Evolutionary conservation across 108 stramenopile genomes (phyloP).

Genomic region (Pseudonitzschia delicatissima): DNA sequence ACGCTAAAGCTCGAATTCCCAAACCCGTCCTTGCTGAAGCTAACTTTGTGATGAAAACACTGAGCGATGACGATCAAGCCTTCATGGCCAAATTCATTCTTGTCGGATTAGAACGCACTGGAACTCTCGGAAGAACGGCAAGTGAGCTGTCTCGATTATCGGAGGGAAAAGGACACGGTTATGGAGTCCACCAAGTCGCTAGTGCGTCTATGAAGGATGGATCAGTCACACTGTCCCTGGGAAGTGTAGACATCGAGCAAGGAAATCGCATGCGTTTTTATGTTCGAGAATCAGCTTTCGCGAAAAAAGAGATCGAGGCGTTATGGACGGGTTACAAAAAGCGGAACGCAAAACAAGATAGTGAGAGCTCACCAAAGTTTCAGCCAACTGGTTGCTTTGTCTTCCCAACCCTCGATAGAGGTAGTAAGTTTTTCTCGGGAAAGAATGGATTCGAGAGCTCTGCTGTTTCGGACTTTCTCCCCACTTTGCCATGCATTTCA

Average conservation of each 20-base stretch:
- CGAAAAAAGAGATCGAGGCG: constrained; percentile 84
- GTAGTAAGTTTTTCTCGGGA: constrained; percentile 75
- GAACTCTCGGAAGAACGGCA: constrained; percentile 39
- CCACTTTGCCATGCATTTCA: constrained; percentile 50
- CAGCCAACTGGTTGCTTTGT: constrained; percentile 62
- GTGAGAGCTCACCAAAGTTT: not conserved
- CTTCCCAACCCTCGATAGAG: constrained; percentile 78
- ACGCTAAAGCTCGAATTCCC: constrained; percentile 77
- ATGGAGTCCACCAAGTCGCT: constrained; percentile 74
- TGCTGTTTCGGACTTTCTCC: constrained; percentile 50
- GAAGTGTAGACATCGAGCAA: constrained; percentile 69
- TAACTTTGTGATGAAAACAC: constrained; percentile 76
- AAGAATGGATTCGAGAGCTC: constrained; percentile 71
- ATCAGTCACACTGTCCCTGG: constrained; percentile 70
- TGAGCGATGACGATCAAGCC: constrained; percentile 79
- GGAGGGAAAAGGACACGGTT: constrained; percentile 73
- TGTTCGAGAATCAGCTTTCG: constrained; percentile 79
- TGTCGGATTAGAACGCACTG: constrained; percentile 63
- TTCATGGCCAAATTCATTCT: constrained; percentile 80
- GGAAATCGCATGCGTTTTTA: constrained; percentile 81
- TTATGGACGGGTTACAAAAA: constrained; percentile 87
- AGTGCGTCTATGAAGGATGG: constrained; percentile 88
- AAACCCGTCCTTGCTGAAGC: constrained; percentile 85
- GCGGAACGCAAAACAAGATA: constrained; percentile 24
- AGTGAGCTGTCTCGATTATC: constrained; percentile 65